Evolutionary conservation across 129 eudicot genomes (phyloP).

Genomic region (Gnaphalium uliginosum): DNA sequence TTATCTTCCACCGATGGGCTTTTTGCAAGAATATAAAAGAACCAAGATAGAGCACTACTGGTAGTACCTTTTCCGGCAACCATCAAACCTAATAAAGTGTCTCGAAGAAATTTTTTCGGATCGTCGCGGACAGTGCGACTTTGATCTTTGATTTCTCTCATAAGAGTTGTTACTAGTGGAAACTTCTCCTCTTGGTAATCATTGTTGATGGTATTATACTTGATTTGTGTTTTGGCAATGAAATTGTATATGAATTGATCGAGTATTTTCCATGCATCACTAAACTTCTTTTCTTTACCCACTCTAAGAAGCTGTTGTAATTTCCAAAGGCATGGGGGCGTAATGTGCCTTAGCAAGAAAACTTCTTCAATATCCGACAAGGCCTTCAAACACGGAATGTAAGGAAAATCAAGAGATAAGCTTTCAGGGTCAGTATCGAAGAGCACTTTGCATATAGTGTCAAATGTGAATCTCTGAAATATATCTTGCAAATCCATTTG

Average conservation of each 20-base stretch:
- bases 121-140: background rate
- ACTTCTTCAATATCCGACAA: slow-evolving; percentile 23
- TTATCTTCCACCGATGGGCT: slow-evolving; percentile 41
- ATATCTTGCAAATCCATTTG: too few species aligned
- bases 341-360: slow-evolving; percentile 35
- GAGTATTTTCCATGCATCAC: background rate
- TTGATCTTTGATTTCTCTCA: slow-evolving; percentile 19
- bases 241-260: slow-evolving; percentile 32
- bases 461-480: slow-evolving; percentile 44
- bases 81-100: slow-evolving; percentile 37
- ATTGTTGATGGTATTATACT: background rate
- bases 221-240: slow-evolving; percentile 1
- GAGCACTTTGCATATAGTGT: slow-evolving; percentile 26
- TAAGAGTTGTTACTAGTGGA: slow-evolving; percentile 19
- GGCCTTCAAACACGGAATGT: slow-evolving; percentile 30
- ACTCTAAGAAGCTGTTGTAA: slow-evolving; percentile 34
- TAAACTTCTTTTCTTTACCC: slow-evolving; percentile 45
- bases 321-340: slow-evolving; percentile 43
- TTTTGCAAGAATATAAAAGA: slow-evolving; percentile 43
- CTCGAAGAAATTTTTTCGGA: slow-evolving; percentile 36
- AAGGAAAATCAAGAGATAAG: slow-evolving; percentile 29
- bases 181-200: background rate
- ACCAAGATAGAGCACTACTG: slow-evolving; percentile 49
- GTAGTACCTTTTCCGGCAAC: slow-evolving; percentile 58
- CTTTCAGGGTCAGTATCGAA: slow-evolving; percentile 37